Evolutionary conservation across 2,329 filamentous ascomycete genomes (phyloP), one percentile per base, ranked within the genome.

Genomic region (Orbilia ellipsospora): DNA sequence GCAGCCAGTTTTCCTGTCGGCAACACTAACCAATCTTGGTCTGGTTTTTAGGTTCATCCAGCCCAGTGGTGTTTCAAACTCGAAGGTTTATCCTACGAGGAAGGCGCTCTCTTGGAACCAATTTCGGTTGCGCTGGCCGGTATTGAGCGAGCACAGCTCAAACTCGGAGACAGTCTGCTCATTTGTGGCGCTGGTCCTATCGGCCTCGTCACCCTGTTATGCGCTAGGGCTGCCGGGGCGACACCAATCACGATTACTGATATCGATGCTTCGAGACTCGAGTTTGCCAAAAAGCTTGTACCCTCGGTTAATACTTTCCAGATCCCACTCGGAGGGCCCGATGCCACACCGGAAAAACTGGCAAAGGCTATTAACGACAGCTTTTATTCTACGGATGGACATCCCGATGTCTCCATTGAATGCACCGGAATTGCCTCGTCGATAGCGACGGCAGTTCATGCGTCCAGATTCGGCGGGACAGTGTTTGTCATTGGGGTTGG

Each of bases 401-500:
- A 96, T 84, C 93, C 94, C 0, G 87, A 90, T 16, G 85, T 97
- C 63, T 90, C 90, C 12, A 87, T 98, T 83, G 94, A 98, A 84
- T 98, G 94, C 85, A 98, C 95, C 0, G 95, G 95, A 60, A 93
- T 97, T 15, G 94, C 97, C 85, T 92, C 90, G 84, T 94, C 90
- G 82, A 91, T 98, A 80, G 88, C 89, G 4, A 87, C 92, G 28
- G 93, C 93, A 63, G 94, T 97, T 82, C 95, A 94, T 87, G 90
- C 92, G 8, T 88, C 91, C 82, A 96, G 94, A 84, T 98, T 98
- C 80, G 95, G 94, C 78, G 94, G 95, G 80, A 97, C 96, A 84
- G 94, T 98, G 64, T 98, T 98, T 81, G 91, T 98, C 78, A 96
- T 97, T 78, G 94, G 94, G 48, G 94, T 98, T 1, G 95, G 94